phyloP scores from a whole-genome alignment of 139 green algal genomes.

The Chlorella sp. region DNA sequence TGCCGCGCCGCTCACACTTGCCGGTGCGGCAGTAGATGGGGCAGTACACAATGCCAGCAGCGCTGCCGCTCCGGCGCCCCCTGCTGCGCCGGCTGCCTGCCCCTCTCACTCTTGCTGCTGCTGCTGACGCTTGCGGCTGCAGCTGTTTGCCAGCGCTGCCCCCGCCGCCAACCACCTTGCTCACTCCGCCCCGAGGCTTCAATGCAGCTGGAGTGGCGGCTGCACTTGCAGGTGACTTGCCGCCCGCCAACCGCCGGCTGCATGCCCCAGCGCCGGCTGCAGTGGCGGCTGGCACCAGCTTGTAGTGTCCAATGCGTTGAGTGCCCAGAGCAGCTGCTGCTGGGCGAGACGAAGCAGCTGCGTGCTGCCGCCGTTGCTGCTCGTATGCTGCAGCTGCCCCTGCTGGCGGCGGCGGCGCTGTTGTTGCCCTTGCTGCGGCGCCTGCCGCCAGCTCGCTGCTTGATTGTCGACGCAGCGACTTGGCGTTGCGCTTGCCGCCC shows the following conservation, averaged over 20 bases:
- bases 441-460: neutral
- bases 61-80: neutral
- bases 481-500: neutral
- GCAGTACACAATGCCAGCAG: conserved; percentile 39
- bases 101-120: neutral
- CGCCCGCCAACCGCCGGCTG: too few relatives aligned
- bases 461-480: conserved; percentile 22
- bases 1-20: conserved; percentile 28
- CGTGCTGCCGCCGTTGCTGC: neutral
- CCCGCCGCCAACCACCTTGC: too few relatives aligned
- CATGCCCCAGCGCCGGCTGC: too few relatives aligned
- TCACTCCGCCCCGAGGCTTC: too few relatives aligned
- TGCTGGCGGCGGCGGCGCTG: neutral
- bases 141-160: too few relatives aligned
- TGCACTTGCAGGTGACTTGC: too few relatives aligned
- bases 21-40: conserved; percentile 43
- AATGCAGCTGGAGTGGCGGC: too few relatives aligned
- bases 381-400: neutral
- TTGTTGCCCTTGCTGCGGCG: neutral
- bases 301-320: too few relatives aligned
- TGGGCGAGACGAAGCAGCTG: neutral
- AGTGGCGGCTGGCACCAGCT: too few relatives aligned
- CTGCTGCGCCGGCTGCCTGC: neutral
- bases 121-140: too few relatives aligned
- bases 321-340: too few relatives aligned